Percentiles rank a stretch among this genome's conserved stretches.
Conservation (phyloP, 1,284 basidiomycete species). For the Testicularia cyperi region DNA sequence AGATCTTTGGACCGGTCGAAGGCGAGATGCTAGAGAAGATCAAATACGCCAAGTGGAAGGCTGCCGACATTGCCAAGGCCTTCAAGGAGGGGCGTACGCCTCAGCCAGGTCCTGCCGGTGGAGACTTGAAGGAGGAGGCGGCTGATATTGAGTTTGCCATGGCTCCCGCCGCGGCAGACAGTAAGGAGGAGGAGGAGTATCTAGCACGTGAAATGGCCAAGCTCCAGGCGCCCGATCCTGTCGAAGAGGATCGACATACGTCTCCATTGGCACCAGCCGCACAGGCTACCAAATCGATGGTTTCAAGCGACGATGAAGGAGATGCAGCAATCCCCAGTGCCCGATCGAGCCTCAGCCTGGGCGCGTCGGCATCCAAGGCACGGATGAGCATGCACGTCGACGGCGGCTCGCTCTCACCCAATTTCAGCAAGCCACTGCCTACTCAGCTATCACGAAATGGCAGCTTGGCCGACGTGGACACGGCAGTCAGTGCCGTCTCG, state of each 20-base stretch:
- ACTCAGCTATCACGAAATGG: slow-evolving; percentile 1
- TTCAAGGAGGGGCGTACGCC: slow-evolving; percentile 69
- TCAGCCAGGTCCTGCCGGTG: slow-evolving; percentile 40
- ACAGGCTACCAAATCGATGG: not conserved
- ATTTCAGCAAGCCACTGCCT: slow-evolving; percentile 10
- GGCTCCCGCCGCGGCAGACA: slow-evolving; percentile 8
- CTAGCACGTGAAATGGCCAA: slow-evolving; percentile 49
- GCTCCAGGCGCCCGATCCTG: slow-evolving; percentile 17
- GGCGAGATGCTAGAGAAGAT: slow-evolving; percentile 71
- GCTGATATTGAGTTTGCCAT: slow-evolving; percentile 20
- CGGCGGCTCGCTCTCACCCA: slow-evolving; percentile 4
- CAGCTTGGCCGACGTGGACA: not conserved
- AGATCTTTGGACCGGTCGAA: slow-evolving; percentile 68
- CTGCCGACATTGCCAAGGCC: slow-evolving; percentile 82
- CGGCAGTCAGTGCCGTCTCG: too few relatives aligned
- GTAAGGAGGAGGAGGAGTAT: slow-evolving; percentile 45
- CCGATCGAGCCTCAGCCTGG: not conserved
- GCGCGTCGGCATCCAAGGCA: not conserved
- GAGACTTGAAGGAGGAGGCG: slow-evolving; percentile 29
- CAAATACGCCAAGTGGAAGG: slow-evolving; percentile 89
- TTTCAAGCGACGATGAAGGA: not conserved
- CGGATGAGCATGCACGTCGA: slow-evolving; percentile 9
- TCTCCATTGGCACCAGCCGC: too few relatives aligned
- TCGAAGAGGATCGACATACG: slow-evolving; percentile 1
- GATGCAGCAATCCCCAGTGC: not conserved